Conservation (phyloP, 805 yeast species). For the Metschnikowia arizonensis region DNA sequence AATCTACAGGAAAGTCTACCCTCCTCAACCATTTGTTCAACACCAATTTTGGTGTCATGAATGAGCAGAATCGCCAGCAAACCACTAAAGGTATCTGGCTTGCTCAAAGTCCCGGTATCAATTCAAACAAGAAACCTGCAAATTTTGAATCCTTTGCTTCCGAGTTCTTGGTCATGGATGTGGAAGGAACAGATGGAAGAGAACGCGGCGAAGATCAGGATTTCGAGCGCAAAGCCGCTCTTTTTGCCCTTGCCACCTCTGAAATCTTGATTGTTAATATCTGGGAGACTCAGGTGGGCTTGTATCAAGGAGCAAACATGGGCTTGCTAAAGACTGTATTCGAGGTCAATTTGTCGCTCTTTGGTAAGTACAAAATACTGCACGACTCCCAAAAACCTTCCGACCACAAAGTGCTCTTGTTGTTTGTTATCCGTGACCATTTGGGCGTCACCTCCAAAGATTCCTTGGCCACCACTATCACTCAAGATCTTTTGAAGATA, state of each 20-base stretch:
- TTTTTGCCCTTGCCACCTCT: conserved; percentile 88
- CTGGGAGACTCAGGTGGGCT: conserved; percentile 97
- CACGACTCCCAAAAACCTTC: conserved; percentile 14
- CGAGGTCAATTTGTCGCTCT: conserved; percentile 86
- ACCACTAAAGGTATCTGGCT: conserved; percentile 56
- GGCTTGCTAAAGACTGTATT: conserved; percentile 91
- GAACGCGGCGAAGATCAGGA: conserved; percentile 98
- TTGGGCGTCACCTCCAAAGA: conserved; percentile 80
- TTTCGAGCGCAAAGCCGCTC: conserved; percentile 92
- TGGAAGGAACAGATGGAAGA: conserved; percentile 98
- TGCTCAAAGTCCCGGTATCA: conserved; percentile 36
- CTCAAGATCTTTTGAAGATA: conserved; percentile 65
- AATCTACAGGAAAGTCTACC: conserved; percentile 94
- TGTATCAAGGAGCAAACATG: conserved; percentile 97
- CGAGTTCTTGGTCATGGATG: conserved; percentile 80
- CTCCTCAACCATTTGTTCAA: conserved; percentile 80
- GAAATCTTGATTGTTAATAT: conserved; percentile 87
- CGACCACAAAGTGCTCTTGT: conserved; percentile 59
- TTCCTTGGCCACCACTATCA: conserved; percentile 64
- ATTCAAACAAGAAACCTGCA: conserved; percentile 5
- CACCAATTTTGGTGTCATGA: conserved; percentile 86
- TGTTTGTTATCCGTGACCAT: conserved; percentile 92
- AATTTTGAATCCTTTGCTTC: conserved; percentile 12
- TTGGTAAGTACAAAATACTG: conserved; percentile 48
- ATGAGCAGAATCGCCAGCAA: conserved; percentile 78